These are phyloP conservation scores for Podosphaera xanthii DNA, from an alignment of 2,329 filamentous ascomycete genomes.

Conservation along the genomic window DNA sequence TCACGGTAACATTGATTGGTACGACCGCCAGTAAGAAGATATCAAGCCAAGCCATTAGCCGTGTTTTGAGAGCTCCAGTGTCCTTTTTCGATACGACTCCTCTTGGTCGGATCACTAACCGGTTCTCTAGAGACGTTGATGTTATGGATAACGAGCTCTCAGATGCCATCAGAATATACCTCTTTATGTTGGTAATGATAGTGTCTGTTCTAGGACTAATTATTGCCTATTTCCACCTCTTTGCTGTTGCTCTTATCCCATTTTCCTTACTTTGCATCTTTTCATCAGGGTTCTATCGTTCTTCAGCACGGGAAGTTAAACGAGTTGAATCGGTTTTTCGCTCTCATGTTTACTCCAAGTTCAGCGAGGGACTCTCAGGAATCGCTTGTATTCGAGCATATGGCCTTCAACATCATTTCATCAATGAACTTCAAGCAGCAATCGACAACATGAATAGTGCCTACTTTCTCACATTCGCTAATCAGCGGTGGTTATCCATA, in stretches of 20 bases:
- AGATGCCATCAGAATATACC: slow-evolving; percentile 82
- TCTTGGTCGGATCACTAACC: slow-evolving; percentile 82
- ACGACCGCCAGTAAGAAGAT: slow-evolving; percentile 66
- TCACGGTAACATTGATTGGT: slow-evolving; percentile 53
- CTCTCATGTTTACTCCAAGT: slow-evolving; percentile 73
- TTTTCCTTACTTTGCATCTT: slow-evolving; percentile 60
- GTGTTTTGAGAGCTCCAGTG: slow-evolving; percentile 54
- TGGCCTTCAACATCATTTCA: slow-evolving; percentile 56
- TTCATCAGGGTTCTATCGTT: slow-evolving; percentile 67
- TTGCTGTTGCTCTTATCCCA: slow-evolving; percentile 40
- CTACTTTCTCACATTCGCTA: slow-evolving; percentile 87
- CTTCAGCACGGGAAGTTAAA: slow-evolving; percentile 84
- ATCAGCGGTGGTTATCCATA: slow-evolving; percentile 78
- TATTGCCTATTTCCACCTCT: slow-evolving; percentile 82
- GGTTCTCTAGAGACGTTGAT: slow-evolving; percentile 86
- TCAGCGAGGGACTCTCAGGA: slow-evolving; percentile 69
- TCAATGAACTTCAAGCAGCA: slow-evolving; percentile 39
- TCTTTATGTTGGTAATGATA: slow-evolving; percentile 65
- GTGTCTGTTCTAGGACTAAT: slow-evolving; percentile 68
- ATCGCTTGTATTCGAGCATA: slow-evolving; percentile 77
- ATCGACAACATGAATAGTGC: slow-evolving; percentile 87
- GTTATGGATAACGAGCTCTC: slow-evolving; percentile 87
- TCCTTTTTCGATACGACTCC: slow-evolving; percentile 96
- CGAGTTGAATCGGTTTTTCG: slow-evolving; percentile 78
- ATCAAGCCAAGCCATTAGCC: slow-evolving; percentile 55